These are phyloP conservation scores for Quercus cerris DNA, from an alignment of 306 rosid genomes.

Conservation along the genomic window DNA sequence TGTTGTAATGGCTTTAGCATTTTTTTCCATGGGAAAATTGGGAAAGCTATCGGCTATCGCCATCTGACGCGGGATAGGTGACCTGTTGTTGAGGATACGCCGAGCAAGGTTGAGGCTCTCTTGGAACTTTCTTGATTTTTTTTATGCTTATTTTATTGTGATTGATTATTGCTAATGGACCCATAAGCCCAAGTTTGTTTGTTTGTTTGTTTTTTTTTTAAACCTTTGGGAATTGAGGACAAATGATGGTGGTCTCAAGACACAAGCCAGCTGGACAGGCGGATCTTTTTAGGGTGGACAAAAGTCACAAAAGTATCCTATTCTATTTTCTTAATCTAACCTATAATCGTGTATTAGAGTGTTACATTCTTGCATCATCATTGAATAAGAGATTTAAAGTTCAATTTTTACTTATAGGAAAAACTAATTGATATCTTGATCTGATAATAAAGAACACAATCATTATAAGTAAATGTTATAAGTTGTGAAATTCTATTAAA, in stretches of 20 bases:
- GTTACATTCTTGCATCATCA: too few species aligned
- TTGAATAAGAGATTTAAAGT: rapidly evolving
- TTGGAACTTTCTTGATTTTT: background rate
- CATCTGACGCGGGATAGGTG: conserved; percentile 16
- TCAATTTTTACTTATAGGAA: rapidly evolving
- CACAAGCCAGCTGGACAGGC: too few species aligned
- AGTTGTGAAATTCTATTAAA: too few species aligned
- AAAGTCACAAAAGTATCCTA: too few species aligned
- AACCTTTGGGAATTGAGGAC: too few species aligned
- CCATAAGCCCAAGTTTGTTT: background rate
- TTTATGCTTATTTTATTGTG: background rate
- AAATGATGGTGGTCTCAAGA: too few species aligned
- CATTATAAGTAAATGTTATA: too few species aligned
- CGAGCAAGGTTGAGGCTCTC: conserved; percentile 5
- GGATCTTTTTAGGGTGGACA: too few species aligned
- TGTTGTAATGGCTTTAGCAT: too few species aligned
- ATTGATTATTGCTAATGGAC: background rate
- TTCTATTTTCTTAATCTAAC: too few species aligned
- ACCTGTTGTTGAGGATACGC: conserved; percentile 22
- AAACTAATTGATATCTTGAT: rapidly evolving
- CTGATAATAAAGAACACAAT: rapidly evolving
- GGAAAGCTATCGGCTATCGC: conserved; percentile 43
- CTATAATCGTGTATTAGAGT: too few species aligned
- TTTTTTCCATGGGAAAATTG: background rate
- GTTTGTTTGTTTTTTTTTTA: too few species aligned